Evolutionary conservation across 352 stramenopile genomes (phyloP).

Genomic region (Phytophthora macrochlamydospora): DNA sequence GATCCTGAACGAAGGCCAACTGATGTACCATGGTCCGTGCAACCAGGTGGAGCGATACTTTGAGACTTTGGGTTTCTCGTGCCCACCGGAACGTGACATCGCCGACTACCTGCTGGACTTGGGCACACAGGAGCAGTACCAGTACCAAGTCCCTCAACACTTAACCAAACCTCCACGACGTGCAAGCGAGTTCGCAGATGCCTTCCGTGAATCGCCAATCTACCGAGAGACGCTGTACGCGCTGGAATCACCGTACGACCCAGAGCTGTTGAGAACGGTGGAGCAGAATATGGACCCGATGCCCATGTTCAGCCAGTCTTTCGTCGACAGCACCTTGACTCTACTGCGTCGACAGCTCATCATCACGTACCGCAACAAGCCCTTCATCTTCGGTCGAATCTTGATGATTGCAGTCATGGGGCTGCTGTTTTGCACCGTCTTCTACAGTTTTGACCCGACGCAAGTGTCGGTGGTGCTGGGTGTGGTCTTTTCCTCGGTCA

Average conservation of each 20-base stretch:
- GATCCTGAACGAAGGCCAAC: slow-evolving; percentile 74
- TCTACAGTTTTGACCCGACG: slow-evolving; percentile 40
- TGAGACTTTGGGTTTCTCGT: slow-evolving; percentile 30
- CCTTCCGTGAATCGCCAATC: slow-evolving; percentile 43
- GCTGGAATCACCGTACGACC: slow-evolving; percentile 18
- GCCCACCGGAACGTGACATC: slow-evolving; percentile 21
- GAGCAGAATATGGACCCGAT: slow-evolving; percentile 1
- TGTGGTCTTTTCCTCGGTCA: slow-evolving; percentile 49
- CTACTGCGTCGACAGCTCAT: slow-evolving; percentile 46
- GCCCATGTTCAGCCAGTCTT: slow-evolving; percentile 35
- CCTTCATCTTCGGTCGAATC: slow-evolving; percentile 30
- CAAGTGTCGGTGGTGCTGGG: slow-evolving; percentile 24
- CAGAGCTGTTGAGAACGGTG: slow-evolving; percentile 8
- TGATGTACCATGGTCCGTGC: slow-evolving; percentile 77
- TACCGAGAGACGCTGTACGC: slow-evolving; percentile 27
- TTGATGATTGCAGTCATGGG: slow-evolving; percentile 60
- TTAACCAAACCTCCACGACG: slow-evolving; percentile 8
- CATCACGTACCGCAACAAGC: slow-evolving; percentile 45
- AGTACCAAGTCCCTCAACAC: neutral
- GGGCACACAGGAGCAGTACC: slow-evolving; percentile 17
- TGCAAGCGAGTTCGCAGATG: slow-evolving; percentile 24
- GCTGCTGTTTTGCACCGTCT: slow-evolving; percentile 44
- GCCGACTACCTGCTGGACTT: slow-evolving; percentile 19
- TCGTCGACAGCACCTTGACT: slow-evolving; percentile 24
- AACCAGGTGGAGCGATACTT: slow-evolving; percentile 39